A percentile compares a stretch with the other conserved stretches of the same genome.
Evolutionary conservation across 108 stramenopile genomes (phyloP).

Genomic region (Cyclotella atomus): DNA sequence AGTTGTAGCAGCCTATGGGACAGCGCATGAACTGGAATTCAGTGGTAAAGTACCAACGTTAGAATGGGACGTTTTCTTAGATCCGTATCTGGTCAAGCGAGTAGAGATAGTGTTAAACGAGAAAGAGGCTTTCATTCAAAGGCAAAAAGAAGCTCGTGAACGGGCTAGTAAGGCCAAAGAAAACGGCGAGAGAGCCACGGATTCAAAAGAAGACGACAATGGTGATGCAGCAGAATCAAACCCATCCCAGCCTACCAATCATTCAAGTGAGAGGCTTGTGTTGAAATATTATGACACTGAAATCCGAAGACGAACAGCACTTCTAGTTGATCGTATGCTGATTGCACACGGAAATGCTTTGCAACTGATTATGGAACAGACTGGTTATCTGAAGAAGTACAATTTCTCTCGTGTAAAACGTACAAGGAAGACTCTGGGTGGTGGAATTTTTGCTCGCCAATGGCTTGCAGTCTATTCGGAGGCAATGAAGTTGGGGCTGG

Average conservation of each 20-base stretch:
- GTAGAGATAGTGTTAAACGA: slow-evolving; percentile 74
- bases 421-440: slow-evolving; percentile 79
- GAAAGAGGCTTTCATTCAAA: slow-evolving; percentile 56
- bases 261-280: slow-evolving; percentile 49
- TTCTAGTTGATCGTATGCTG: slow-evolving; percentile 77
- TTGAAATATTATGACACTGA: slow-evolving; percentile 66
- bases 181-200: not conserved
- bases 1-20: slow-evolving; percentile 88
- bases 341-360: slow-evolving; percentile 84
- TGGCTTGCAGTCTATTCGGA: slow-evolving; percentile 85
- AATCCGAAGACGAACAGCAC: slow-evolving; percentile 52
- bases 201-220: slow-evolving; percentile 16
- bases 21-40: slow-evolving; percentile 65
- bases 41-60: slow-evolving; percentile 61
- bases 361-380: slow-evolving; percentile 77
- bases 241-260: slow-evolving; percentile 9
- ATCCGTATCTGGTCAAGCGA: slow-evolving; percentile 69
- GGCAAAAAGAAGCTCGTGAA: slow-evolving; percentile 40
- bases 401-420: slow-evolving; percentile 83
- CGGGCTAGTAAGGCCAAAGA: slow-evolving; percentile 11
- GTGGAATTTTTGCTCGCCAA: slow-evolving; percentile 81
- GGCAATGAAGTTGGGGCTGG: slow-evolving; percentile 68
- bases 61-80: slow-evolving; percentile 88
- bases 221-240: slow-evolving; percentile 6
- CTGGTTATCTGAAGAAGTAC: slow-evolving; percentile 67